A percentile compares a stretch with the other conserved stretches of the same genome.
Conservation (phyloP, 495 filamentous ascomycete species). For the Bathelium albidoporum region DNA sequence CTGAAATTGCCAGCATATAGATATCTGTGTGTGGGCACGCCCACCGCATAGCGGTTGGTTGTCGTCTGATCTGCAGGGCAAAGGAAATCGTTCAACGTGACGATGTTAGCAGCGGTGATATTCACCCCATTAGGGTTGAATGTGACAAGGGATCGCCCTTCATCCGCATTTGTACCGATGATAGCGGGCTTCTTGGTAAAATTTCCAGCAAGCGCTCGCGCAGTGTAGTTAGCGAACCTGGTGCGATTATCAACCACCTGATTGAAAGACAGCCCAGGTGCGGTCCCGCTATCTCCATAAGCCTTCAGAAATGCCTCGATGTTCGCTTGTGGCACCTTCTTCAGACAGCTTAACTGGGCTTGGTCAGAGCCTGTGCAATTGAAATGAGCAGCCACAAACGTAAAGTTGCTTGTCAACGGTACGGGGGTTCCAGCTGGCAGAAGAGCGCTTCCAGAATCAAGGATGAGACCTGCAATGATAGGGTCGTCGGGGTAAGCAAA, state of each 20-base stretch:
- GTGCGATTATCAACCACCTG: constrained; percentile 23
- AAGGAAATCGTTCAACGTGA: constrained; percentile 8
- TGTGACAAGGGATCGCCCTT: constrained; percentile 15
- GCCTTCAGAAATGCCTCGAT: constrained; percentile 32
- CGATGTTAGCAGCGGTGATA: constrained; percentile 4
- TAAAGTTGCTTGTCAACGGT: constrained; percentile 27
- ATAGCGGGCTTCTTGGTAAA: constrained; percentile 18
- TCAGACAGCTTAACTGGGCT: constrained; percentile 41
- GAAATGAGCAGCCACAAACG: constrained; percentile 34
- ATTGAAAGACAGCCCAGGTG: constrained; percentile 19
- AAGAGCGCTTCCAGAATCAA: constrained; percentile 18
- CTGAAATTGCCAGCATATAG: constrained; percentile 31
- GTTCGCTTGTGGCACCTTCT: constrained; percentile 27
- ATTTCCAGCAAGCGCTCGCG: constrained; percentile 18
- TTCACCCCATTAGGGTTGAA: constrained; percentile 13
- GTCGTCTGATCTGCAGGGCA: constrained; percentile 14
- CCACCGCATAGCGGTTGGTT: constrained; percentile 4
- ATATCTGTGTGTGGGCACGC: constrained; percentile 29
- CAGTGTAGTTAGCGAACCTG: constrained; percentile 25
- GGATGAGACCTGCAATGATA: constrained; percentile 24
- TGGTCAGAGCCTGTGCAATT: constrained; percentile 35
- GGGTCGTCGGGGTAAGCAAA: constrained; percentile 21
- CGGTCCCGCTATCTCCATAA: constrained; percentile 16
- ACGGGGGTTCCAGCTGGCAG: background rate
- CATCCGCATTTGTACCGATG: constrained; percentile 17